Conservation (phyloP, 192 early-diverging fungal genomes). For the Phycomyces blakesleeanus region DNA sequence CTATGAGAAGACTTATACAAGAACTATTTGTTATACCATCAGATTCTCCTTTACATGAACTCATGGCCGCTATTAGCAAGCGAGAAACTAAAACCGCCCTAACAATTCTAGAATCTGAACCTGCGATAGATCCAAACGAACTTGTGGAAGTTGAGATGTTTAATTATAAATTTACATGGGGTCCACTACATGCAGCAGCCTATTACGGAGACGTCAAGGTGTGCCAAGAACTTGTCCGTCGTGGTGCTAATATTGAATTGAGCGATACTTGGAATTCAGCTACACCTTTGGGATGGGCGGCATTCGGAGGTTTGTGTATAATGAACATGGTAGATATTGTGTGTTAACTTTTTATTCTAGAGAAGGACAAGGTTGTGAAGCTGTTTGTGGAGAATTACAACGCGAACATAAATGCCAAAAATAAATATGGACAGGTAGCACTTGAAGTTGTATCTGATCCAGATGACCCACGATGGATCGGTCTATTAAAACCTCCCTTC, state of each 20-base stretch:
- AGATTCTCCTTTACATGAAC: conserved; percentile 2
- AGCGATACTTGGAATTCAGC: conserved; percentile 82
- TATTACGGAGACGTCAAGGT: conserved; percentile 75
- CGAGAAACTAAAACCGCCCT: conserved; percentile 8
- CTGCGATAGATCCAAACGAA: conserved; percentile 21
- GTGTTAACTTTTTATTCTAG: neutral
- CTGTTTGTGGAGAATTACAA: conserved; percentile 71
- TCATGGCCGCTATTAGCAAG: conserved; percentile 17
- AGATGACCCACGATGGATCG: conserved; percentile 34
- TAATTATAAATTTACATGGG: conserved; percentile 74
- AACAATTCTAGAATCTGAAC: conserved; percentile 15
- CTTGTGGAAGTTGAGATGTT: conserved; percentile 29
- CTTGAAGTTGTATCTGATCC: conserved; percentile 75
- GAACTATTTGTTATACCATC: neutral
- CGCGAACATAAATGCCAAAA: conserved; percentile 72
- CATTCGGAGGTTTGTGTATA: conserved; percentile 56
- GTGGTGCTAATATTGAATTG: conserved; percentile 75
- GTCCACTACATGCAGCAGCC: conserved; percentile 79
- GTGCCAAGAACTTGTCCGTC: conserved; percentile 61
- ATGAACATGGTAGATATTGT: neutral
- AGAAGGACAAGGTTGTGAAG: conserved; percentile 62
- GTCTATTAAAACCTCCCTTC: conserved; percentile 15
- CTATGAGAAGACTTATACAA: neutral
- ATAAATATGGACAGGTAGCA: conserved; percentile 74
- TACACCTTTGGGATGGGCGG: conserved; percentile 88